Base-by-base conservation (phyloP, 306 rosid species). In the Trifolium repens region DNA sequence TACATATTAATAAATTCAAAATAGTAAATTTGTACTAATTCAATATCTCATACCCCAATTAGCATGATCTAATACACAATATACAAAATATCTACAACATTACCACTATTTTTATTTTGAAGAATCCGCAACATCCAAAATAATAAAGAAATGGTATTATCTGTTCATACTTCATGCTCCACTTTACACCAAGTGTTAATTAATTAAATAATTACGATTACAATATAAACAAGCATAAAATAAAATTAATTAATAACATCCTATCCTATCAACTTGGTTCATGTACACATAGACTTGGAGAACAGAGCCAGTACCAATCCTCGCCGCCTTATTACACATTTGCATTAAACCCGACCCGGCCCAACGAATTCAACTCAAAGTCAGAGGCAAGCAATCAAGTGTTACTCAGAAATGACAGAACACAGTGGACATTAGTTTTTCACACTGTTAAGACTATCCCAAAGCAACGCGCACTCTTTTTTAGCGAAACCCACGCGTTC, bases 401-500 rank as follows among this genome's bases (percentile, higher is more conserved):
- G 75, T 0, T 63, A 10, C 7, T 47, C 65, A 37, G 60, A 50
- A 10, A 30, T 6, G 3, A 39, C 47, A 34, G 63, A 47, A 16
- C 53, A 58, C 35, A 8, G 39, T 40, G 17, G 43, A 30, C 34
- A 0, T 70, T 75, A 86, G 32, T 34, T 76, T 49, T 77, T 81
- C 8, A 35, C 50, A 34, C 71, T 71, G 83, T 84, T 90, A 1
- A 94, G 86, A 1, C 54, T 84, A 66, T 94, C 96, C 99, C 97
- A 94, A 30, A 94, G 96, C 68, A 72, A 81, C 17, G 96, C 80
- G 70, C 99, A 94, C n/a, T 89, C 88, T 68, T 93, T 84, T 64
- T 61, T 83, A 0, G 99, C 99, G 53, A 94, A 94, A 0, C 99
- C 99, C 64, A 94, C 86, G 80, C 90, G 89, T 57, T 68, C 83